Conservation (phyloP, 2,329 filamentous ascomycete genomes). For the Monilinia aucupariae region DNA sequence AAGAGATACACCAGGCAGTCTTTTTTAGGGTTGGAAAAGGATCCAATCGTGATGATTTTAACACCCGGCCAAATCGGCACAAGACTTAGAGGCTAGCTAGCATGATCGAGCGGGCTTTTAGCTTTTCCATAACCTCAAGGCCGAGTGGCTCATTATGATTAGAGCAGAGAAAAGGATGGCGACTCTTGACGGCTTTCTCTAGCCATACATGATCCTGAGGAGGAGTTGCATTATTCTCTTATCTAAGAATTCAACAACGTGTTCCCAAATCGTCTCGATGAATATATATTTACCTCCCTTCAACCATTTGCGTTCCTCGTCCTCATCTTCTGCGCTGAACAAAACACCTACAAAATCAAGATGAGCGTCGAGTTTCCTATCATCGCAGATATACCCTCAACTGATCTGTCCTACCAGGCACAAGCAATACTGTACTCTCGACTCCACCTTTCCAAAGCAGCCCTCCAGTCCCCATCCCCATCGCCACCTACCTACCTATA, state of each 20-base stretch:
- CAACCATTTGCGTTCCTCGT: constrained; percentile 34
- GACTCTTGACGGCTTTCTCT: neutral
- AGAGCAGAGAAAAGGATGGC: neutral
- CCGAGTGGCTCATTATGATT: neutral
- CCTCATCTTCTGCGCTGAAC: constrained; percentile 29
- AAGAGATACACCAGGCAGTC: too few species aligned
- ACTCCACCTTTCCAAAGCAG: constrained; percentile 55
- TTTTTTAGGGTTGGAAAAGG: neutral
- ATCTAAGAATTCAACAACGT: constrained; percentile 37
- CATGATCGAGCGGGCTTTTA: neutral
- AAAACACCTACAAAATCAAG: neutral
- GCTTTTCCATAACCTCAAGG: neutral
- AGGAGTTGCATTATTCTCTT: too few species aligned
- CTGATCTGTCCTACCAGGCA: constrained; percentile 59
- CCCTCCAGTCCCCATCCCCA: constrained; percentile 39
- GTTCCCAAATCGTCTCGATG: constrained; percentile 38
- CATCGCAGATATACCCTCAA: constrained; percentile 45
- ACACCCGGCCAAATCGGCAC: neutral
- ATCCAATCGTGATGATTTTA: neutral
- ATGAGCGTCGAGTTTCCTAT: constrained; percentile 32
- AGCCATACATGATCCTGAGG: too few species aligned
- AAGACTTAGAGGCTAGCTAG: neutral
- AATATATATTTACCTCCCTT: constrained; percentile 32
- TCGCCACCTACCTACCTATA: constrained; percentile 24
- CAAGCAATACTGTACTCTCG: constrained; percentile 55